Base-by-base conservation (phyloP, 768 basidiomycete genomes). In the Boletus insuetus region DNA sequence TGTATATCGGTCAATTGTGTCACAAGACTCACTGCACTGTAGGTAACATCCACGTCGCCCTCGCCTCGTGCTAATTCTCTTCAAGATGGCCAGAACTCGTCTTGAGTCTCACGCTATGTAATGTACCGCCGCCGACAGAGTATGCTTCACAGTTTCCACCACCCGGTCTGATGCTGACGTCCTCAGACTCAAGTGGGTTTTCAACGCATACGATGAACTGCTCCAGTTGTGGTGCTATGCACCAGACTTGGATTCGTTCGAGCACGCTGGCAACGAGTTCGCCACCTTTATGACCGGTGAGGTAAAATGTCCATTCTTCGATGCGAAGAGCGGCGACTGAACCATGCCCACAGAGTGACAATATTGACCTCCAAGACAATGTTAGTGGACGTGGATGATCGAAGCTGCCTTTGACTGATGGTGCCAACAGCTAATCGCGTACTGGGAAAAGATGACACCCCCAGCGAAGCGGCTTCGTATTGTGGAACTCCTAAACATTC, bases 11-110 rank as follows among this genome's bases (percentile, higher is more conserved):
- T 82, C 7, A 80, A 77, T 61, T 75, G 77, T 54, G 87, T 83
- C 9, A 69, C 88, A 39, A 79, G 88, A 34, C 82, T 92, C 60
- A 78, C 86, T 3, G 69, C 80, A 3, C 59, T 91, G 89, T 89
- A 58, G 56, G 87, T 77, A 9, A 8, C 44, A 46, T 31, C 32
- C 38, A 7, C 51, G 20, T 58, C 46, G n/a, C 24, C 26, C 37
- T 20, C 22, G 20, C 9, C n/a, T 42, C 22, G 9, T 40, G 48
- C 59, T 64, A 22, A 66, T 46, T 42, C 12, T 46, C 42, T 48
- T 38, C 24, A 60, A 89, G 88, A 47, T 91, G 89, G 70, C 86
- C 89, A 20, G 87, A 89, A 58, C 74, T 84, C 64, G 85, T 83
- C 60, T 66, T 84, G 26, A 89, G 86, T 58, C 73, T 91, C 40